These are phyloP conservation scores for Cicer pinnatifidum DNA, from an alignment of 306 rosid genomes.

Conservation along the genomic window DNA sequence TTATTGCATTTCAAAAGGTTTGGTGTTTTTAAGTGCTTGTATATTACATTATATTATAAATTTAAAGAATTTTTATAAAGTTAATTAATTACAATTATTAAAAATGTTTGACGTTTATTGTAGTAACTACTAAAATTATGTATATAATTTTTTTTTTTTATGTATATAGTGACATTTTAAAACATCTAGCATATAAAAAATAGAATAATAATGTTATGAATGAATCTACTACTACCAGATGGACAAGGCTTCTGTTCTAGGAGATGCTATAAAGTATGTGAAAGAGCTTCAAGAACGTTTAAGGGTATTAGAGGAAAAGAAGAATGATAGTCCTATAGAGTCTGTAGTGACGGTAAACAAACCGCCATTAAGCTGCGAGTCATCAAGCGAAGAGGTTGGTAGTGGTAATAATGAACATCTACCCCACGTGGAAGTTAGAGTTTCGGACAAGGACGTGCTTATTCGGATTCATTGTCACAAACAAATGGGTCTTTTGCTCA, in stretches of 20 bases:
- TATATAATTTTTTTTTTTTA: too few species aligned
- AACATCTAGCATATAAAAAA: too few species aligned
- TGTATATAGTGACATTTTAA: too few species aligned
- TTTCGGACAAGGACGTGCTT: slow-evolving; percentile 64
- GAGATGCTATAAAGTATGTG: slow-evolving; percentile 69
- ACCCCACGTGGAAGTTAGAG: slow-evolving; percentile 69
- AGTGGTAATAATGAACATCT: slow-evolving; percentile 36
- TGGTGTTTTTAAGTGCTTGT: too few species aligned
- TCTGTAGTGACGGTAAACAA: slow-evolving; percentile 53
- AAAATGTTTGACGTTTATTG: too few species aligned
- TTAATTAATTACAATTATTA: too few species aligned
- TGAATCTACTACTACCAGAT: slow-evolving; percentile 44
- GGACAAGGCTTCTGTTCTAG: slow-evolving; percentile 80
- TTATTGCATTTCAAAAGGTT: too few species aligned
- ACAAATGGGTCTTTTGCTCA: slow-evolving; percentile 57
- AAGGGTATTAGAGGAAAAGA: slow-evolving; percentile 57
- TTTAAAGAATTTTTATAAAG: too few species aligned
- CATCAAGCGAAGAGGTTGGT: slow-evolving; percentile 43
- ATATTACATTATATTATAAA: too few species aligned
- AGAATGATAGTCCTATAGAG: slow-evolving; percentile 54
- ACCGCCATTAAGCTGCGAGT: slow-evolving; percentile 43
- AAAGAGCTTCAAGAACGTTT: slow-evolving; percentile 66
- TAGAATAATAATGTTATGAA: not conserved
- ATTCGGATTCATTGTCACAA: slow-evolving; percentile 68
- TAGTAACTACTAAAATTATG: too few species aligned